These are phyloP conservation scores for Lunularia cruciata DNA, from an alignment of 225 moss, liverwort and hornwort species.

Conservation along the genomic window DNA sequence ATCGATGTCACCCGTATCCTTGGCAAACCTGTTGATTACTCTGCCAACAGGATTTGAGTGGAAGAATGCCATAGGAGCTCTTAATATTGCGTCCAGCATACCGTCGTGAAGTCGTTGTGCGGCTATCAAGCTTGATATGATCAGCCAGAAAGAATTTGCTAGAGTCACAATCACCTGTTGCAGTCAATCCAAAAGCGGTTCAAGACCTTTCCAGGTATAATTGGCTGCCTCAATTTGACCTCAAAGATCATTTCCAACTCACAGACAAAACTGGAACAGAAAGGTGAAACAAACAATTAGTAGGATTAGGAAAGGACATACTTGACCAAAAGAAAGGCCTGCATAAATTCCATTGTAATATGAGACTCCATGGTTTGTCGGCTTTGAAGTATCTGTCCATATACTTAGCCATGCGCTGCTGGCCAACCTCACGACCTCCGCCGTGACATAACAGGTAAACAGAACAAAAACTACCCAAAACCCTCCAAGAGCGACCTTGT, in stretches of 20 bases:
- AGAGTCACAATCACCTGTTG: conserved; percentile 52
- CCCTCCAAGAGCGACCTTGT: conserved; percentile 75
- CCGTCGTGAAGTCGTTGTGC: conserved; percentile 63
- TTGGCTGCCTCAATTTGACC: too few species aligned
- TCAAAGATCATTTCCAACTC: too few species aligned
- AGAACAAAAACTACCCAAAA: conserved; percentile 64
- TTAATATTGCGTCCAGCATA: conserved; percentile 77
- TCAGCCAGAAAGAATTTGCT: conserved; percentile 77
- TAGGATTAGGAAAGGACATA: conserved; percentile 26
- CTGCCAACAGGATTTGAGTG: conserved; percentile 89
- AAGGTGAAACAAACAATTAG: background rate
- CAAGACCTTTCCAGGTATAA: too few species aligned
- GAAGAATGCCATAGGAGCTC: conserved; percentile 95
- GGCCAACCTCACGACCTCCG: conserved; percentile 65
- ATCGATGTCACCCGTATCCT: conserved; percentile 94
- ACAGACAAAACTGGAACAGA: background rate
- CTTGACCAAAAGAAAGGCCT: conserved; percentile 70
- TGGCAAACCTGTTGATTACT: conserved; percentile 89
- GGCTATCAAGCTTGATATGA: conserved; percentile 68
- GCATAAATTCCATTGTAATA: conserved; percentile 91
- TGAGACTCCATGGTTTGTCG: conserved; percentile 49
- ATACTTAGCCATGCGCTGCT: conserved; percentile 85
- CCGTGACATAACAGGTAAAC: conserved; percentile 65
- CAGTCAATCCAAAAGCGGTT: background rate
- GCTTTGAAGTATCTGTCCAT: conserved; percentile 73